These are phyloP conservation scores for Sarocladium strictum DNA, from an alignment of 2,329 filamentous ascomycete species.

Conservation along the genomic window DNA sequence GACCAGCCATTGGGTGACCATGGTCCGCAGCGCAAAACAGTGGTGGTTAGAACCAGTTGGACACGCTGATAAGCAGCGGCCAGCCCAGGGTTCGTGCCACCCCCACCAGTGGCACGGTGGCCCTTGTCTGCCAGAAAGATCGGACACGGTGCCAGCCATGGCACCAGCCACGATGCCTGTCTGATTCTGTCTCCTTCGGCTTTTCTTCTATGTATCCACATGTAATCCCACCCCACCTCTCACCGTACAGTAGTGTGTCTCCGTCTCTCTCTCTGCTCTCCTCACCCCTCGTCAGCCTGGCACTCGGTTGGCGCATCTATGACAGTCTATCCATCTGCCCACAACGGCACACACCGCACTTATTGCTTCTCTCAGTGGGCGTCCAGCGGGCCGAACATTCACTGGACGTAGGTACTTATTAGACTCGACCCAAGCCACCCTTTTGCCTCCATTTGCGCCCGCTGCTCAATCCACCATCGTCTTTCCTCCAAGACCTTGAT, in stretches of 20 bases:
- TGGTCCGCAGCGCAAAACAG: no score
- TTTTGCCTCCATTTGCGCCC: background rate
- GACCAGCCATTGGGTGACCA: no score
- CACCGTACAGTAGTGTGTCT: background rate
- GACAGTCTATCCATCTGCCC: background rate
- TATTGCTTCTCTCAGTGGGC: background rate
- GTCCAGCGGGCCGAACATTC: background rate
- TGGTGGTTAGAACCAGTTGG: no score
- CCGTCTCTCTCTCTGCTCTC: background rate
- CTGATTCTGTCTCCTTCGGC: no score
- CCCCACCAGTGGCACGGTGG: background rate
- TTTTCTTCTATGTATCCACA: no score
- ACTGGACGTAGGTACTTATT: background rate
- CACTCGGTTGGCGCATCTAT: background rate
- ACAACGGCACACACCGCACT: background rate
- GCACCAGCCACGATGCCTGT: no score
- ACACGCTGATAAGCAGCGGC: background rate
- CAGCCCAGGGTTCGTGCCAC: background rate
- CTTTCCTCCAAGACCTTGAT: constrained; percentile 7
- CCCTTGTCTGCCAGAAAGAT: background rate
- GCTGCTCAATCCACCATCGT: background rate
- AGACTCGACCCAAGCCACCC: constrained; percentile 1
- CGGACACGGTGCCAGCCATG: no score
- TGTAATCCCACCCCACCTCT: background rate
- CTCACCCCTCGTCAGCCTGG: background rate